A percentile compares a stretch with the other conserved stretches of the same genome.
Conservation (phyloP, 2,329 filamentous ascomycete species). For the Neonectria magnoliae region DNA sequence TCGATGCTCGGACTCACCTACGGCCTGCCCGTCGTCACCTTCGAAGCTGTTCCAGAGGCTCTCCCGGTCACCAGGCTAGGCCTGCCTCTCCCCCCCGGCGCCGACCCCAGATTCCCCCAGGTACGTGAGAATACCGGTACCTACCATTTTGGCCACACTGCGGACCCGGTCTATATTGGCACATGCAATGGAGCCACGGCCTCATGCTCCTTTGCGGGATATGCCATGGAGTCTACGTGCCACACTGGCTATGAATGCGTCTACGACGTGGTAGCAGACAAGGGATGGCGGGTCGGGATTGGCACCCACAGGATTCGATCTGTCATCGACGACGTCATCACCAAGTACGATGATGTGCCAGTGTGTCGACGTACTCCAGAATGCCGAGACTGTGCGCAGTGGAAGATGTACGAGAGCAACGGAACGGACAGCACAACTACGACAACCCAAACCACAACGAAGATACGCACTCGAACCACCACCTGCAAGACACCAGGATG, state of each 20-base stretch:
- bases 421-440: constrained; percentile 80
- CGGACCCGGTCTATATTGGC: constrained; percentile 94
- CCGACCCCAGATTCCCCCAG: constrained; percentile 77
- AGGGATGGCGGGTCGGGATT: constrained; percentile 91
- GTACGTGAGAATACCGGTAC: constrained; percentile 77
- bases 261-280: constrained; percentile 91
- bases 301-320: constrained; percentile 90
- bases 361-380: constrained; percentile 79
- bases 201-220: constrained; percentile 89
- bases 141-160: constrained; percentile 94
- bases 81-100: constrained; percentile 83
- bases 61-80: constrained; percentile 86
- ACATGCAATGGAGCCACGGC: constrained; percentile 91
- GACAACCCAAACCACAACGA: constrained; percentile 64
- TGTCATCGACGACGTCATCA: constrained; percentile 88
- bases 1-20: constrained; percentile 93
- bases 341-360: constrained; percentile 83
- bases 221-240: constrained; percentile 92
- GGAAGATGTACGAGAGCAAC: constrained; percentile 96
- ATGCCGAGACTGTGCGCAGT: constrained; percentile 89
- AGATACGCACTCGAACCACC: constrained; percentile 80
- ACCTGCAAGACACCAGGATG: constrained; percentile 93
- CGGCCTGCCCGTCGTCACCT: constrained; percentile 89
- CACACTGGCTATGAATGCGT: constrained; percentile 89
- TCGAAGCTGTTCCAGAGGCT: constrained; percentile 92